These are phyloP conservation scores for Jacaranda mimosifolia DNA, from an alignment of 257 asterid genomes.

Conservation along the genomic window DNA sequence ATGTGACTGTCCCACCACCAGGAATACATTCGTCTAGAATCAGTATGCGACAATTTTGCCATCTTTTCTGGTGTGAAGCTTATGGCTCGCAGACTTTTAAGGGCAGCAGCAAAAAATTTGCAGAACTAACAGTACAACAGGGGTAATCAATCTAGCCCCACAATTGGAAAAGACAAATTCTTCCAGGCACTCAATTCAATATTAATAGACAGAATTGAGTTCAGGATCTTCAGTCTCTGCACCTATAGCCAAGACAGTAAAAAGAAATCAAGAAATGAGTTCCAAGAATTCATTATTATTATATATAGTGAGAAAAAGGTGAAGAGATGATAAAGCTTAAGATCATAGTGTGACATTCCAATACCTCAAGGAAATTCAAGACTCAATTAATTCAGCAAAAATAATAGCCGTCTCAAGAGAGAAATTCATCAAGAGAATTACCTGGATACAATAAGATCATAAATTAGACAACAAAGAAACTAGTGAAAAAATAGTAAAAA, in stretches of 20 bases:
- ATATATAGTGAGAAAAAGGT: background rate
- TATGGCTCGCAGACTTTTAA: slow-evolving; percentile 17
- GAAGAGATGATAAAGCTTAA: slow-evolving; percentile 4
- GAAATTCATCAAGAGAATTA: slow-evolving; percentile 28
- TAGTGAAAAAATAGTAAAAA: background rate
- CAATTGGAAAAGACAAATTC: slow-evolving; percentile 12
- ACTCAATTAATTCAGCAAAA: slow-evolving; percentile 34
- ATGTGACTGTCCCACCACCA: slow-evolving; percentile 99
- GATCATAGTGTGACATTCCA: background rate
- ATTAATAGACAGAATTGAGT: slow-evolving; percentile 46
- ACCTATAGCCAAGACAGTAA: slow-evolving; percentile 32
- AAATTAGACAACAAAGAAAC: slow-evolving; percentile 27
- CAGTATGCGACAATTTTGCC: slow-evolving; percentile 66
- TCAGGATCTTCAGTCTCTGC: slow-evolving; percentile 44
- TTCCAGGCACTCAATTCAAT: slow-evolving; percentile 50
- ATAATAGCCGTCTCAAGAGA: slow-evolving; percentile 34
- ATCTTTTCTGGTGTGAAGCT: slow-evolving; percentile 45
- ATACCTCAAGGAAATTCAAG: slow-evolving; percentile 37
- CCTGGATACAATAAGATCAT: slow-evolving; percentile 38
- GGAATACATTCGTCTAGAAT: slow-evolving; percentile 86
- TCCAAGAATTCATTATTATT: slow-evolving; percentile 19
- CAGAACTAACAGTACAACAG: slow-evolving; percentile 21
- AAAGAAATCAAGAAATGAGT: slow-evolving; percentile 26
- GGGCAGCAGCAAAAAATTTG: slow-evolving; percentile 32
- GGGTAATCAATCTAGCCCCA: slow-evolving; percentile 16